Base-by-base conservation (phyloP, 108 stramenopile species). In the Nannochloropsis gaditana region DNA sequence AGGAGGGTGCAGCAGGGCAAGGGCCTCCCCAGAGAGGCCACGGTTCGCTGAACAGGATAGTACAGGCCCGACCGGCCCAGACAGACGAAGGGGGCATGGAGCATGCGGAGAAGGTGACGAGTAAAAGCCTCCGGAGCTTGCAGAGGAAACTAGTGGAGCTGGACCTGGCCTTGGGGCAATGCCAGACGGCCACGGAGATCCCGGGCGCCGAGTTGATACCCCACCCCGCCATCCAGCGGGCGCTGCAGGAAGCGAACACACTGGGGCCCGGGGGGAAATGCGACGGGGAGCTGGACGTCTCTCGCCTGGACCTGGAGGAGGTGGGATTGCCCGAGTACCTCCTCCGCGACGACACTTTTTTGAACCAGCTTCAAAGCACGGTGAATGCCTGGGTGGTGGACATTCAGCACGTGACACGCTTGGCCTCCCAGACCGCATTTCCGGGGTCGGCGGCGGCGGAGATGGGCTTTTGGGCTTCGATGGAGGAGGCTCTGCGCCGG, bases 351-450 rank as follows among this genome's bases (percentile, higher is more conserved):
- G 86, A 86, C 43, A 84, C 86, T n/a, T 87, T 90, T 45, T 79
- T 90, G 80, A 87, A 90, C 41, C 43, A 43, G 59, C 83, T 87
- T 15, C 89, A 90, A 84, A 85, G 81, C 44, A 86, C 82, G 5
- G 91, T 89, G 42, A 86, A 88, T 43, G 86, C 87, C 42, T 91
- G 90, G 90, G 89, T 91, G 31, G 87, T 87, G 44, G 91, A 90
- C 73, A 89, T 90, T 31, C 91, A 89, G 43, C 86, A 84, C 79
- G 88, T 91, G 59, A 89, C 90, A 11, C 45, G 43, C n/a, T 86
- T 90, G 31, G 84, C 88, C 21, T 90, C 82, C 80, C 44, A 43
- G 80, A 44, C 43, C 41, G 83, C 90, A 5, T 89, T 89, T 9
- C 89, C 90, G 5, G 90, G 88, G 85, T 89, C 84, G 79, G 91